These are phyloP conservation scores for Malassezia nana DNA, from an alignment of 1,284 basidiomycete species.

Conservation along the genomic window DNA sequence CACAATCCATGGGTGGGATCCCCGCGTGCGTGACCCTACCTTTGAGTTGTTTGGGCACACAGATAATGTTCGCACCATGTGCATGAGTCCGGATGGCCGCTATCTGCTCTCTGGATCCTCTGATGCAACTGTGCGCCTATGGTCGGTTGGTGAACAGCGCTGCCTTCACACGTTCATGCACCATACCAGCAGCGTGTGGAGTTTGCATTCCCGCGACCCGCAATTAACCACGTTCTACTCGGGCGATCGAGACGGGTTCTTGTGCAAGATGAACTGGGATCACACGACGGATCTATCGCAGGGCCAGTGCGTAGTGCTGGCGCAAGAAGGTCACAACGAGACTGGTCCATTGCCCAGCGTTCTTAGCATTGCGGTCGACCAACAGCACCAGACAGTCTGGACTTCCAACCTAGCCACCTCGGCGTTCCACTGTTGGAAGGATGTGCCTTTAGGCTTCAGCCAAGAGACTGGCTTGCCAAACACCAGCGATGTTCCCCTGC, in stretches of 20 bases:
- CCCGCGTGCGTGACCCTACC: conserved; percentile 52
- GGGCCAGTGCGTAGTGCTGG: conserved; percentile 73
- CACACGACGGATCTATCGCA: conserved; percentile 68
- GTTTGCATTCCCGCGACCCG: conserved; percentile 74
- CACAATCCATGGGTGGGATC: conserved; percentile 84
- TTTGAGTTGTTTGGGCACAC: conserved; percentile 63
- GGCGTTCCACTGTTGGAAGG: conserved; percentile 65
- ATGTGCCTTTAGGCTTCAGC: conserved; percentile 49
- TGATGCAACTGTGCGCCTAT: conserved; percentile 70
- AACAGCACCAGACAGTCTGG: conserved; percentile 73
- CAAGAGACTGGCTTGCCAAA: conserved; percentile 10
- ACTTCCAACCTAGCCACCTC: conserved; percentile 70
- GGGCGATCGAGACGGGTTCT: conserved; percentile 77
- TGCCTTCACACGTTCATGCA: conserved; percentile 93
- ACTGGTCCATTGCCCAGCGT: conserved; percentile 58
- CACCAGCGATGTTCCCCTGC: neutral
- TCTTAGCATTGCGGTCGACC: conserved; percentile 70
- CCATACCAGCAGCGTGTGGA: conserved; percentile 92
- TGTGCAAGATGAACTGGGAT: conserved; percentile 83
- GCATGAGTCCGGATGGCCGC: conserved; percentile 77
- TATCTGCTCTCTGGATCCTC: conserved; percentile 51
- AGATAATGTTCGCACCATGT: conserved; percentile 81
- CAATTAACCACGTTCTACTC: conserved; percentile 88
- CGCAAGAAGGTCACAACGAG: conserved; percentile 27
- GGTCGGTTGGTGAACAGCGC: conserved; percentile 79